Evolutionary conservation across 371 early-diverging fungal species (phyloP).

Genomic region (Mortierella sp.): DNA sequence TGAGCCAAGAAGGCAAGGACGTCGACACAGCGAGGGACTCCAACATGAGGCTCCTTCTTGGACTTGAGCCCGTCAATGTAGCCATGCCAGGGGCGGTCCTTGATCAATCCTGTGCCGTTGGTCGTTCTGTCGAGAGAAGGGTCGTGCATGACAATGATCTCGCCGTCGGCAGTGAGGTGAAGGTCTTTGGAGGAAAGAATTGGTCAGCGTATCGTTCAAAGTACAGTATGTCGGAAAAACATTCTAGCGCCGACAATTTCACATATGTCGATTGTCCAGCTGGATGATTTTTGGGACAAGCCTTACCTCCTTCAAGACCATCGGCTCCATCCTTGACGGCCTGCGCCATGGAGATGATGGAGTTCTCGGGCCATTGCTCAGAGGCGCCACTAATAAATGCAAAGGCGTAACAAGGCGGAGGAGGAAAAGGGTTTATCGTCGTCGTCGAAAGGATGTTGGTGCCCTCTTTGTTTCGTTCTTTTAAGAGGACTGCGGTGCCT

Average conservation of each 20-base stretch:
- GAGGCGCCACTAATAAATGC: conserved; percentile 64
- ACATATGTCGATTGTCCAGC: neutral
- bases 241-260: conserved; percentile 3
- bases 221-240: conserved; percentile 12
- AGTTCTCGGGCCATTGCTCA: conserved; percentile 75
- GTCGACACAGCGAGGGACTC: conserved; percentile 70
- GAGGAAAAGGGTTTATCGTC: neutral
- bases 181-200: conserved; percentile 59
- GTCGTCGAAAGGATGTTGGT: neutral
- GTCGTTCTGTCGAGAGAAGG: conserved; percentile 69
- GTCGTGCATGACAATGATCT: conserved; percentile 78
- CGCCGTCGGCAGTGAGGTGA: conserved; percentile 71
- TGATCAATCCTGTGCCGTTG: conserved; percentile 66
- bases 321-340: conserved; percentile 70
- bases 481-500: neutral
- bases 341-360: conserved; percentile 68
- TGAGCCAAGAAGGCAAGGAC: conserved; percentile 67
- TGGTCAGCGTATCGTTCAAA: neutral
- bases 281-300: neutral
- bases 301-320: conserved; percentile 73
- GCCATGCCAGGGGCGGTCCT: conserved; percentile 67
- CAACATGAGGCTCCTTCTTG: conserved; percentile 62
- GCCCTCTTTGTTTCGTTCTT: neutral
- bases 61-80: conserved; percentile 70
- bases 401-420: conserved; percentile 10